phyloP scores from a whole-genome alignment of 2,329 filamentous ascomycete species.

The Apiospora pterosperma region DNA sequence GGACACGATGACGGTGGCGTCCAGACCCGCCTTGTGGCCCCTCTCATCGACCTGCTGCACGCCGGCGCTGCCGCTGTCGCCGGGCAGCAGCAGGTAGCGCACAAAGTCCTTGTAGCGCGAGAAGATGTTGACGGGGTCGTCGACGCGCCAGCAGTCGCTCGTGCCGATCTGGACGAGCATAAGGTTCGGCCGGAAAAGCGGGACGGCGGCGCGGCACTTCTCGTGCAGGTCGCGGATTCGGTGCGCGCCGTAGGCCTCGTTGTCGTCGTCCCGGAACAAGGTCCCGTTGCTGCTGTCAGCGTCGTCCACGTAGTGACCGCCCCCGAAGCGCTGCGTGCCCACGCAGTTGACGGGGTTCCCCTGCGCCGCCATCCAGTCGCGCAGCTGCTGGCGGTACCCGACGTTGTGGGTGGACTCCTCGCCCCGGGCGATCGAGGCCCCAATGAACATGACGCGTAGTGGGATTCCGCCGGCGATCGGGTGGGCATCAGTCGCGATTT shows the following conservation, averaged over 20 bases:
- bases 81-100: constrained; percentile 21
- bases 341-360: constrained; percentile 27
- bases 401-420: constrained; percentile 20
- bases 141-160: constrained; percentile 28
- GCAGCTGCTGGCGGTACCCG: constrained; percentile 25
- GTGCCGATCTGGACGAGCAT: constrained; percentile 30
- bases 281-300: background rate
- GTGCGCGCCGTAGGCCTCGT: constrained; percentile 29
- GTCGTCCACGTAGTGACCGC: constrained; percentile 16
- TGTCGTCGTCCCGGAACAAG: constrained; percentile 21
- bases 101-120: constrained; percentile 23
- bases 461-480: constrained; percentile 22
- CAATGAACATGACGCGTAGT: constrained; percentile 27
- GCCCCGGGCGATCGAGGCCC: constrained; percentile 25
- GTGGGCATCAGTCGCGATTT: constrained; percentile 4
- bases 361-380: constrained; percentile 19
- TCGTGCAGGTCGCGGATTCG: constrained; percentile 24
- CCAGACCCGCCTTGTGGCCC: background rate
- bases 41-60: background rate
- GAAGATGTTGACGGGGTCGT: constrained; percentile 20
- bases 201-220: constrained; percentile 22
- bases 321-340: constrained; percentile 26
- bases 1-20: constrained; percentile 25
- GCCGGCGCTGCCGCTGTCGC: constrained; percentile 8
- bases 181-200: constrained; percentile 24